Base-by-base conservation (phyloP, 1,139 yeast genomes). In the Yamadazyma buinensis region DNA sequence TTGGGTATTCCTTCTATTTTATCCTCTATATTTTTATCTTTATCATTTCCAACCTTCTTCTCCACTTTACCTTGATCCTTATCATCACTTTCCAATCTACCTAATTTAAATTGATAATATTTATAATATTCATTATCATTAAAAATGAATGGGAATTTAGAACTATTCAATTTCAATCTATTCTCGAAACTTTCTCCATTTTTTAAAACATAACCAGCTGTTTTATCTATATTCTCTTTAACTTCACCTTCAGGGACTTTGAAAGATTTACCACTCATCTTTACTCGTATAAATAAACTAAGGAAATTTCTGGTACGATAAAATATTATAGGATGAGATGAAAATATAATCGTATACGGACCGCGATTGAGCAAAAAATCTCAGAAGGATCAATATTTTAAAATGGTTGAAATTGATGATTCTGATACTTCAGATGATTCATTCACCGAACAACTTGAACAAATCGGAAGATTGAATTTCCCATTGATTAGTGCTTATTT, bases 131-230 rank as follows among this genome's bases (percentile, higher is more conserved):
- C 73, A 53, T 84, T 75, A 8, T 59, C 63, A 1, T 66, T 66
- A 14, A 67, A 57, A 10, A 87, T 55, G 51, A 88, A 88, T 18
- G 73, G 61, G 52, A 87, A 87, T 54, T 81, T 80, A 38, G 70
- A 73, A 17, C 38, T 28, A 15, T 59, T 58, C 24, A 61, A 61
- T 29, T 63, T 61, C 34, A 87, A 69, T 38, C 86, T 64, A 5
- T 68, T 66, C 47, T 82, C 94, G 57, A 87, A 84, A 8, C 67
- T 58, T 23, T 49, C 53, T 0, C 95, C 96, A 51, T 85, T 84
- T 43, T 84, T 70, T 22, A 63, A 49, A 9, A 88, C 86, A 50
- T 82, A 86, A 3, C 65, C 75, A 1, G 83, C 85, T 0, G 95
- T 85, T 51, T 83, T 84, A 36, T 76, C 81, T 12, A 88, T 80